Conservation (phyloP, 352 stramenopile genomes). For the Globisporangium solare region DNA sequence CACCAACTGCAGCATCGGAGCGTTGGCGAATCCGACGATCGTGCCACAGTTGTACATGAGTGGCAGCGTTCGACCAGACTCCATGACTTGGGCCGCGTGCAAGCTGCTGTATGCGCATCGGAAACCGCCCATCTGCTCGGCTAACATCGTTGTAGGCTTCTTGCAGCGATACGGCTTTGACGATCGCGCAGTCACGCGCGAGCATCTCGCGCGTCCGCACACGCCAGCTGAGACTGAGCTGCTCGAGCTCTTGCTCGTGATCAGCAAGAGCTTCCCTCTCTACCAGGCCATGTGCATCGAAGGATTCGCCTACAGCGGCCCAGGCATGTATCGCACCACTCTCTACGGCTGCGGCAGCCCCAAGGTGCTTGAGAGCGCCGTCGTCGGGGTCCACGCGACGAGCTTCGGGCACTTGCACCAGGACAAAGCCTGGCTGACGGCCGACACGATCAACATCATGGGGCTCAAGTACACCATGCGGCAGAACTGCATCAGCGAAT, state of each 20-base stretch:
- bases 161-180: slow-evolving; percentile 29
- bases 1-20: slow-evolving; percentile 4
- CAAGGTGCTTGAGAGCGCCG: slow-evolving; percentile 20
- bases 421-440: slow-evolving; percentile 40
- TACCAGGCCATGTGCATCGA: slow-evolving; percentile 33
- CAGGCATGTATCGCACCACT: slow-evolving; percentile 7
- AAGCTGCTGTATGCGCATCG: slow-evolving; percentile 32
- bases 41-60: slow-evolving; percentile 16
- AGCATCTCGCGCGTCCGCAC: slow-evolving; percentile 25
- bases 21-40: not conserved
- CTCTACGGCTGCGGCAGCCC: slow-evolving; percentile 43
- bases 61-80: slow-evolving; percentile 35
- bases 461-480: slow-evolving; percentile 38
- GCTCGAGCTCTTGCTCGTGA: slow-evolving; percentile 26
- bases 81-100: slow-evolving; percentile 47
- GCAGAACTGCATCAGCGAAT: slow-evolving; percentile 33
- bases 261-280: slow-evolving; percentile 36
- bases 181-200: slow-evolving; percentile 17
- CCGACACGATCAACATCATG: slow-evolving; percentile 33
- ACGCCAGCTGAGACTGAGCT: slow-evolving; percentile 32
- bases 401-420: slow-evolving; percentile 25
- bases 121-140: slow-evolving; percentile 34
- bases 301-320: slow-evolving; percentile 23
- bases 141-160: slow-evolving; percentile 36
- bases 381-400: slow-evolving; percentile 32